Evolutionary conservation across 306 rosid genomes (phyloP), one percentile per base, ranked within the genome.

Genomic region (Bauhinia variegata): DNA sequence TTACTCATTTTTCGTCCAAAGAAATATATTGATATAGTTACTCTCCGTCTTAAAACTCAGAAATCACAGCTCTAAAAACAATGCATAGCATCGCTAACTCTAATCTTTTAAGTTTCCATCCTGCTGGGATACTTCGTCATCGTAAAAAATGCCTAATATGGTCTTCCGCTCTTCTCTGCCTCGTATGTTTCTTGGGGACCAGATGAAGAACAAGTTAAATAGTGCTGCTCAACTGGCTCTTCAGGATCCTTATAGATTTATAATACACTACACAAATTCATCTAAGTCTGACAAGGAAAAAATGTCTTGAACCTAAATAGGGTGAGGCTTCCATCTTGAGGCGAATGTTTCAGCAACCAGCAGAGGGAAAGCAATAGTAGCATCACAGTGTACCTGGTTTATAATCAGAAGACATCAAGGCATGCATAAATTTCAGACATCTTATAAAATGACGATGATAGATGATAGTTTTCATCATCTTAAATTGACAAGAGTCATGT

Each of bases 261-360:
- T 16, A 17, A 4, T 47, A 16, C 4, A 15, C 33, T 4, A 44
- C 11, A 42, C 72, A 39, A 52, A 59, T 57, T 64, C 54, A 51
- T 18, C 63, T 46, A 36, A 67, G 72, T n/a, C 41, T 58, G 48
- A 39, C 4, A 1, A 46, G 42, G 50, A 49, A 30, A 46, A 51
- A 32, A 61, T 48, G 15, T 58, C 55, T 58, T 8, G 50, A 63
- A 37, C 58, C 12, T 37, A 15, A 41, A 57, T 72, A 19, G 47
- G 59, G 46, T 34, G 74, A 74, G 62, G 63, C 67, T 70, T 67
- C 33, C 17, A 61, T 71, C 76, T 80, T 54, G 75, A 59, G 38
- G 96, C 95, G 71, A 89, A 89, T 11, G 96, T 79, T 80, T 87
- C 86, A 5, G 95, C 95, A 68, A 89, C 91, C 80, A 87, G 76